Evolutionary conservation across 2,329 filamentous ascomycete genomes (phyloP), one percentile per base, ranked within the genome.

Genomic region (Aspergillus sp.): DNA sequence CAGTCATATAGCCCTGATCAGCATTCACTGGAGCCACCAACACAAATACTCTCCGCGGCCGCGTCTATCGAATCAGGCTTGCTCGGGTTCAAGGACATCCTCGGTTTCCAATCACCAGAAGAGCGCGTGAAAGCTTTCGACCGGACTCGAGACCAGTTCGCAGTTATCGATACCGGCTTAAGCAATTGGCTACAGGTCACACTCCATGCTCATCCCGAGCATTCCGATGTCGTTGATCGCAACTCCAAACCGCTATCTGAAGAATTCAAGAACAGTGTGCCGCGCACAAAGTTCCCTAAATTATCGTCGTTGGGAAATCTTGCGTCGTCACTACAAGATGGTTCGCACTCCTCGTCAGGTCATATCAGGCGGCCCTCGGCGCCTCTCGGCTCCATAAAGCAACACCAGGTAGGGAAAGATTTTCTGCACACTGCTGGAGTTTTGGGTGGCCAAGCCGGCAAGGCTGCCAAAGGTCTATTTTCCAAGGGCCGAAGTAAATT

Each of bases 401-500:
- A 84, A 63, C 82, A 85, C 66, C 87, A 90, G 71, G 86, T 93
- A 74, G 89, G 93, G 75, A 97, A 97, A 80, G 93, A 96, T 71
- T 81, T 97, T 30, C 84, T 97, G 73, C 91, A 95, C 67, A 89
- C 90, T 23, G 93, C 93, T 58, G 92, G 92, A 57, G 80, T 87
- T 19, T 80, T 90, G 61, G 85, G 88, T 63, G 87, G 87, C 25
- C 89, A 89, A 71, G 88, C 87, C 34, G 85, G 86, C 65, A 93
- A 92, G 74, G 92, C 92, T 61, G 93, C 93, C 53, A 97, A 97
- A 81, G 94, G 93, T 56, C 79, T 97, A 66, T 89, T 97, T 76
- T 92, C 91, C 67, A 96, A 96, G 80, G 92, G 93, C 68, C 94
- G 91, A 80, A 94, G 86, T 80, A 94, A 92, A 78, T 88, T 97